Percentiles rank a stretch among this genome's conserved stretches.
Evolutionary conservation across 805 yeast genomes (phyloP).

Genomic region (Kluyveromyces dobzhanskii): DNA sequence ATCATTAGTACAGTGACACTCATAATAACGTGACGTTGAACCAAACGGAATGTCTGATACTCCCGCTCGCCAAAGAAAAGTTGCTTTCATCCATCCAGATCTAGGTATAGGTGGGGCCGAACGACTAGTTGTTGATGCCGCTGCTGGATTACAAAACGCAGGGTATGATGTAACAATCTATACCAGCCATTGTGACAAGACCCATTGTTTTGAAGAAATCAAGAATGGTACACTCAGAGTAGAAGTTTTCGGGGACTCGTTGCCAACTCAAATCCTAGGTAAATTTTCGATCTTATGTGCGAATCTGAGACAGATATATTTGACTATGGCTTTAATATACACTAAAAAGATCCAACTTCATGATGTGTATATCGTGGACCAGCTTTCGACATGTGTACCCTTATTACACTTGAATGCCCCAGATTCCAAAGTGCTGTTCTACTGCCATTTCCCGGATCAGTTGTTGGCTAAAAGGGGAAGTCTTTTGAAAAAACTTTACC

Average conservation of each 20-base stretch:
- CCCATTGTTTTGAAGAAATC: slow-evolving; percentile 90
- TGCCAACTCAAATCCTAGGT: slow-evolving; percentile 65
- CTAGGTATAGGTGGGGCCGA: slow-evolving; percentile 98
- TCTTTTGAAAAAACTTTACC: slow-evolving; percentile 50
- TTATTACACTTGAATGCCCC: slow-evolving; percentile 40
- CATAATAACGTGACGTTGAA: too few species aligned
- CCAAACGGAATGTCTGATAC: neutral
- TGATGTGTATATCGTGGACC: slow-evolving; percentile 82
- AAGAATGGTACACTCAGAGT: slow-evolving; percentile 50
- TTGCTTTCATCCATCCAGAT: slow-evolving; percentile 93
- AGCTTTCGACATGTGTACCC: slow-evolving; percentile 74
- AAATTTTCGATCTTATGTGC: slow-evolving; percentile 76
- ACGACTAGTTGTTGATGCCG: slow-evolving; percentile 92
- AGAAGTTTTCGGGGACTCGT: slow-evolving; percentile 69
- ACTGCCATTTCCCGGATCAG: slow-evolving; percentile 96
- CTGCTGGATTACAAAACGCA: slow-evolving; percentile 67
- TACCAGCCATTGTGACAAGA: slow-evolving; percentile 84
- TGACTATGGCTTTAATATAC: slow-evolving; percentile 40
- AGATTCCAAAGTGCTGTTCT: slow-evolving; percentile 57
- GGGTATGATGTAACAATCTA: slow-evolving; percentile 59
- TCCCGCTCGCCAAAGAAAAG: slow-evolving; percentile 31
- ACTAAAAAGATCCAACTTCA: slow-evolving; percentile 40
- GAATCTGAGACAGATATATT: slow-evolving; percentile 67
- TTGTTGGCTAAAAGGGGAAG: slow-evolving; percentile 55
- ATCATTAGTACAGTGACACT: too few species aligned